These are phyloP conservation scores for Pyrenochaeta sp. DNA, from an alignment of 2,329 filamentous ascomycete species.

Conservation along the genomic window DNA sequence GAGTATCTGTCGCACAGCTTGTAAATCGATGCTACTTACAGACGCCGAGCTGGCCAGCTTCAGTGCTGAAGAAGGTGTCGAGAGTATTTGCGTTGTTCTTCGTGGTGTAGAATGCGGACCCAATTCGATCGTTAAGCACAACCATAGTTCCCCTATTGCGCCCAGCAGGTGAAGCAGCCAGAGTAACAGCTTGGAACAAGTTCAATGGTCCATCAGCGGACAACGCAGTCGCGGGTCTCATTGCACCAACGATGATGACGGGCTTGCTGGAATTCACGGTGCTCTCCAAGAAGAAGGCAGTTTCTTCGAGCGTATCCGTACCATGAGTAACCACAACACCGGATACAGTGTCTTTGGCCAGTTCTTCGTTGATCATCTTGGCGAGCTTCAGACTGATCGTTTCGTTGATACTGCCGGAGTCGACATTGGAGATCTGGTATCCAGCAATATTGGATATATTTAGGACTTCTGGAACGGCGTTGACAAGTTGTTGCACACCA, in stretches of 20 bases:
- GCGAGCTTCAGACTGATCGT: conserved; percentile 59
- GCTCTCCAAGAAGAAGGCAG: conserved; percentile 69
- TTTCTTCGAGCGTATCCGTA: conserved; percentile 71
- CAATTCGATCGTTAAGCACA: conserved; percentile 69
- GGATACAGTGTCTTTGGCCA: conserved; percentile 54
- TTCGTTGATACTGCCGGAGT: conserved; percentile 54
- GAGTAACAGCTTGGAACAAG: conserved; percentile 66
- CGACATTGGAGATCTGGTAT: conserved; percentile 53
- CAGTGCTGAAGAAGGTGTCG: conserved; percentile 68
- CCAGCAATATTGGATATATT: conserved; percentile 65
- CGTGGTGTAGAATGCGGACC: conserved; percentile 64
- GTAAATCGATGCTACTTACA: conserved; percentile 22
- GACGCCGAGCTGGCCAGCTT: conserved; percentile 64
- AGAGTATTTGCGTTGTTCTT: conserved; percentile 71
- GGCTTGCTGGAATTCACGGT: conserved; percentile 67
- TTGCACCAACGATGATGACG: conserved; percentile 68
- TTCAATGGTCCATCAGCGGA: conserved; percentile 71
- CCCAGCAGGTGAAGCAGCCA: conserved; percentile 60
- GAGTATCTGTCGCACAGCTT: not conserved
- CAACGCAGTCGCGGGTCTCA: conserved; percentile 69
- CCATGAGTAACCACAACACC: conserved; percentile 70
- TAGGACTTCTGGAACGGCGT: conserved; percentile 63
- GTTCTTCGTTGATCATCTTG: conserved; percentile 59
- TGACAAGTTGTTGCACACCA: conserved; percentile 61
- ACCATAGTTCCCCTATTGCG: conserved; percentile 65